These are phyloP conservation scores for Trametes gibbosa DNA, from an alignment of 768 basidiomycete genomes.

Conservation along the genomic window DNA sequence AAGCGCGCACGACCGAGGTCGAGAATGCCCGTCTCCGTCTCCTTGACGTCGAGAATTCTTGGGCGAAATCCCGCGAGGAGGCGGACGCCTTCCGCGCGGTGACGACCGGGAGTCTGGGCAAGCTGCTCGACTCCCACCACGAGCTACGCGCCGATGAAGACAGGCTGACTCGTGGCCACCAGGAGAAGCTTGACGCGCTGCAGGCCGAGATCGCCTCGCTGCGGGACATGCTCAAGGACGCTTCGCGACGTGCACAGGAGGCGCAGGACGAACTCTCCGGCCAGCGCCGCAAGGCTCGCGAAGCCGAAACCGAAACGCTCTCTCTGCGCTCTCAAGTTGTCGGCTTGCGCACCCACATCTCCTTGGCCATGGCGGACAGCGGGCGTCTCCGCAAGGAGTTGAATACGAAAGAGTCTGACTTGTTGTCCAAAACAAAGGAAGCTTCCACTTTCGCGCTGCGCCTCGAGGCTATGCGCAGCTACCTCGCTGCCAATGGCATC, in stretches of 20 bases:
- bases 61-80: conserved; percentile 91
- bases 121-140: conserved; percentile 84
- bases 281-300: conserved; percentile 63
- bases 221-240: conserved; percentile 77
- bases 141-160: conserved; percentile 85
- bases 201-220: conserved; percentile 76
- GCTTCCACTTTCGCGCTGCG: conserved; percentile 70
- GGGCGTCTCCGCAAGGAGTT: conserved; percentile 72
- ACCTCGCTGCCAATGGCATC: conserved; percentile 87
- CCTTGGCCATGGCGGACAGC: conserved; percentile 62
- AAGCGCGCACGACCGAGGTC: conserved; percentile 68
- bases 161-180: conserved; percentile 66
- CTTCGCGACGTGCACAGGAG: conserved; percentile 68
- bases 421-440: conserved; percentile 62
- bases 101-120: conserved; percentile 82
- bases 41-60: conserved; percentile 83
- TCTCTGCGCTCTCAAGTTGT: conserved; percentile 70
- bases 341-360: conserved; percentile 71
- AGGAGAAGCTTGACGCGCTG: conserved; percentile 78
- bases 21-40: conserved; percentile 66
- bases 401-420: conserved; percentile 58
- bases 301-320: conserved; percentile 62
- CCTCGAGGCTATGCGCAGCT: conserved; percentile 75
- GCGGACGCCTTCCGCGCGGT: conserved; percentile 86
- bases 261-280: conserved; percentile 60